Evolutionary conservation across 2,329 filamentous ascomycete genomes (phyloP).

Genomic region (Aspergillus ochraceus): DNA sequence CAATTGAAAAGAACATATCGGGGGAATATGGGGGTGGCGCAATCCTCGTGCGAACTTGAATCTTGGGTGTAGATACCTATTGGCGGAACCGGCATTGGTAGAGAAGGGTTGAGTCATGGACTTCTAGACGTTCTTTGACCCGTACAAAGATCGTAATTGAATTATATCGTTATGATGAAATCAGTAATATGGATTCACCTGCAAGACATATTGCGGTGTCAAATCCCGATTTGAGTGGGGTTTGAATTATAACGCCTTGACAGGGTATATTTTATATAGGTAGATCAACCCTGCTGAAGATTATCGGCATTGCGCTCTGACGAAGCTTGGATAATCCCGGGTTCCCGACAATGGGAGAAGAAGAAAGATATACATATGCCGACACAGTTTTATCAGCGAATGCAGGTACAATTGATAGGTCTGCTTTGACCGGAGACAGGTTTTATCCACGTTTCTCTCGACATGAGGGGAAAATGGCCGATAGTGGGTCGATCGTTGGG

Average conservation of each 20-base stretch:
- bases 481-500: conserved; percentile 3
- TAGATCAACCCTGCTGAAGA: not conserved
- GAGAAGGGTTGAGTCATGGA: not conserved
- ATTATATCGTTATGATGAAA: not conserved
- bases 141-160: not conserved
- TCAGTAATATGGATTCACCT: not conserved
- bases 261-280: not conserved
- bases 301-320: not conserved
- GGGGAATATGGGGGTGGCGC: not conserved
- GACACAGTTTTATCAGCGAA: not conserved
- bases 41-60: not conserved
- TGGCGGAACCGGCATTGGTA: not conserved
- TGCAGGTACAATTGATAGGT: not conserved
- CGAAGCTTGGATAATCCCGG: not conserved
- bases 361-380: not conserved
- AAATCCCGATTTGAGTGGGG: not conserved
- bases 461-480: conserved; percentile 1
- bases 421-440: not conserved
- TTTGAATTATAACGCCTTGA: not conserved
- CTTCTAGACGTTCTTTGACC: not conserved
- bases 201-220: not conserved
- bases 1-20: not conserved
- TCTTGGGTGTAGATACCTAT: not conserved
- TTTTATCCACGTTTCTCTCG: not conserved
- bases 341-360: not conserved